Base-by-base conservation (phyloP, 352 stramenopile genomes). In the Phytophthora hibernalis region DNA sequence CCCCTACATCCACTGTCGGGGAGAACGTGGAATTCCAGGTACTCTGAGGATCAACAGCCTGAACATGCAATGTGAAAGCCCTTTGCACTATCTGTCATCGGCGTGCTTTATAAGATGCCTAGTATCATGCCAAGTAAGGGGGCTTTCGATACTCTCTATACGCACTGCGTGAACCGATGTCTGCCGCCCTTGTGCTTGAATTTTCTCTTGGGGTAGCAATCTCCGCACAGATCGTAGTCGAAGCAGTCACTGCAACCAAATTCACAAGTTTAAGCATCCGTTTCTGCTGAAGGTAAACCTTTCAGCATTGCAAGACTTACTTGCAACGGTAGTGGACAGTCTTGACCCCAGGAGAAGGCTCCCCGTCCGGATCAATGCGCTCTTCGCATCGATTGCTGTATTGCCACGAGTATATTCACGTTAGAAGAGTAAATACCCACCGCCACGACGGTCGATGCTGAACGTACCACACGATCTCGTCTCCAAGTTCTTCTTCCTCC, bases 221-320 rank as follows among this genome's bases (percentile, higher is more conserved):
- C 49, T 16, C 67, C 67, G 50, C 83, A 92, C 31, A 92, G 66
- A 68, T 92, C 83, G 38, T 87, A 92, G 71, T 92, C 80, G 37
- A 90, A 92, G 69, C 83, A 92, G 51, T 88, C 78, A n/a, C 83
- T 92, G 52, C 15, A 33, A 57, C 58, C 54, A 61, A 49, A 58
- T 16, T 2, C 54, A 57, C 21, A 40, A 51, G 35, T 52, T 43
- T 58, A 5, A 61, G 12, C 31, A 50, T 62, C 21, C 59, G 33
- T 33, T 33, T 56, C 30, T 33, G 20, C 13, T 12, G 38, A n/a
- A 11, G 15, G 6, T 12, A 11, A 20, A 21, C n/a, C 0, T 2
- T 13, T 44, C 7, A 21, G 12, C 38, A 3, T 38, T 5, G 24
- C 33, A 26, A 5, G 3, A 74, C 68, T 37, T 74, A 79, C 76